Evolutionary conservation across 1,139 yeast species (phyloP).

Genomic region (Wickerhamomyces sp.): DNA sequence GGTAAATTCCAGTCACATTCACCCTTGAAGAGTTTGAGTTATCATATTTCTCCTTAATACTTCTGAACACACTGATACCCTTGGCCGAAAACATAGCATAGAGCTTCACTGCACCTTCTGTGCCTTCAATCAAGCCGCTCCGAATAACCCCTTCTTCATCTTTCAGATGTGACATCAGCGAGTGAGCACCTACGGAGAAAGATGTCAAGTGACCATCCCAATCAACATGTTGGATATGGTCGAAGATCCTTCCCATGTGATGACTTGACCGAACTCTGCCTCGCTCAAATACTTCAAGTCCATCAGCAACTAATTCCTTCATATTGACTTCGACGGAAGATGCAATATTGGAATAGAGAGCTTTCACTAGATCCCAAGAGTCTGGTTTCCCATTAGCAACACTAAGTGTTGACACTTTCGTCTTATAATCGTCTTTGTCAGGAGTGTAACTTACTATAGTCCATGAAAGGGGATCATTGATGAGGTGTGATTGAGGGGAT

Average conservation of each 20-base stretch:
- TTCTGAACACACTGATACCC: no score
- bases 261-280: neutral
- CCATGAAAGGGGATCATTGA: neutral
- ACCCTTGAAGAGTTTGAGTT: no score
- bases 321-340: neutral
- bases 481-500: neutral
- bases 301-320: neutral
- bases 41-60: no score
- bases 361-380: conserved; percentile 9
- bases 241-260: neutral
- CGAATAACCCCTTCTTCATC: no score
- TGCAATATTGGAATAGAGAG: conserved; percentile 3
- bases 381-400: conserved; percentile 1
- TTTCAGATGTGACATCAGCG: no score
- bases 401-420: neutral
- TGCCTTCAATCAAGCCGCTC: no score
- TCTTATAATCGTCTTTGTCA: neutral
- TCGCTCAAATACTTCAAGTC: neutral
- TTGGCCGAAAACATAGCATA: no score
- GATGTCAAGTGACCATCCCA: neutral
- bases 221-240: neutral
- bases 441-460: neutral
- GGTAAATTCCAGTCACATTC: no score
- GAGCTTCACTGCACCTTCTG: no score
- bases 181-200: no score